Base-by-base conservation (phyloP, 805 yeast species). In the Danielia oregonensis region DNA sequence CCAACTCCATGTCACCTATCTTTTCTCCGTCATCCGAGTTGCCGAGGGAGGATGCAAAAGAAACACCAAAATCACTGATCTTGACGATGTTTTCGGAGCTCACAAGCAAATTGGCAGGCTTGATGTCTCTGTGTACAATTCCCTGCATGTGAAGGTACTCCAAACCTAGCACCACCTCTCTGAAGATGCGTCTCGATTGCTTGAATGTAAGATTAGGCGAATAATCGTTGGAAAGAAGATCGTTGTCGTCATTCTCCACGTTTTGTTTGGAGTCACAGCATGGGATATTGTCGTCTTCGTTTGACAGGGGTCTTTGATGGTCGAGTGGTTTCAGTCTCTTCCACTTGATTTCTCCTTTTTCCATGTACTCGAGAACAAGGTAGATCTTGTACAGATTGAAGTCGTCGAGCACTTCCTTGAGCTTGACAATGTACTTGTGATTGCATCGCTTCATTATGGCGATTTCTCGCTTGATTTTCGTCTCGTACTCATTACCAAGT, bases 61-160 rank as follows among this genome's bases (percentile, higher is more conserved):
- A 86, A 10, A 93, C 95, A 16, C 98, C 97, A 62, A 91, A 93
- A 63, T 91, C 98, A n/a, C 94, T 81, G 26, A 91, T 93, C 60
- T 93, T 93, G 17, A 89, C 96, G 6, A 72, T 68, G 35, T 81
- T 78, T 45, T 84, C 81, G 11, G 72, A 62, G 18, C 84, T 70
- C 2, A 88, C 78, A 37, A 91, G 69, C 39, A 91, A 59, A 54
- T 91, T 91, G 2, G 97, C 95, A 2, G 98, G 97, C 56, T 91
- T 91, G 39, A 91, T 89, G 59, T 91, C 98, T 44, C 98, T 74
- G 61, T 91, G 98, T 12, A 91, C 84, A 29, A 89, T 86, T 2
- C 95, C 95, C 55, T 86, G 94, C 47, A 77, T 67, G 62, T 93
- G 97, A 46, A 91, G 61, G 57, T 89, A 93, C 59, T 91, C 97